Percentiles rank a stretch among this genome's conserved stretches.
phyloP scores from a whole-genome alignment of 2,329 filamentous ascomycete species.

The Corinectria fuckeliana region DNA sequence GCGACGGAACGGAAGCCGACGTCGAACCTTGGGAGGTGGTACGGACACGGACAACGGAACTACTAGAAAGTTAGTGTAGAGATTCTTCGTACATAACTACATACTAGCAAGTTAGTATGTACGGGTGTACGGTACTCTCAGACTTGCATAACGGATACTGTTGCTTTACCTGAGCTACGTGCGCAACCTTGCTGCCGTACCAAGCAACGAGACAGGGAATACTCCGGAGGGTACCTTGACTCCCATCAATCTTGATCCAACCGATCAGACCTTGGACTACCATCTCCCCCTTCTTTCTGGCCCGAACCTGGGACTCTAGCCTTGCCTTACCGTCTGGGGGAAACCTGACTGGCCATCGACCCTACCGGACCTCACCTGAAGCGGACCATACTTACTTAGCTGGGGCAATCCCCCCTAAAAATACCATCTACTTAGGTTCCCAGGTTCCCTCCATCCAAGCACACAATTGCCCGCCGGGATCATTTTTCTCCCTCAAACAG shows the following conservation, averaged over 20 bases:
- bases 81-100: background rate
- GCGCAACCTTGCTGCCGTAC: background rate
- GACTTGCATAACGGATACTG: too few species aligned
- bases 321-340: constrained; percentile 34
- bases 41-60: background rate
- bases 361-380: constrained; percentile 38
- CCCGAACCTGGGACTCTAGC: constrained; percentile 25
- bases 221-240: background rate
- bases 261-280: constrained; percentile 5
- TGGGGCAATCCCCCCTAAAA: constrained; percentile 22
- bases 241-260: constrained; percentile 13
- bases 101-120: background rate
- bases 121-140: too few species aligned
- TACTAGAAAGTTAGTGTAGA: too few species aligned
- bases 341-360: constrained; percentile 30
- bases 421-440: constrained; percentile 21
- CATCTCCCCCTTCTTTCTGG: constrained; percentile 6
- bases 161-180: background rate
- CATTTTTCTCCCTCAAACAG: constrained; percentile 8
- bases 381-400: constrained; percentile 33
- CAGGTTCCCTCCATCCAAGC: constrained; percentile 10
- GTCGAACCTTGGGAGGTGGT: background rate
- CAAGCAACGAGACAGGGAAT: background rate
- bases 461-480: constrained; percentile 11
- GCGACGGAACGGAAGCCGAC: background rate